Evolutionary conservation across 495 filamentous ascomycete species (phyloP).

Genomic region (Aspergillus bertholletiae): DNA sequence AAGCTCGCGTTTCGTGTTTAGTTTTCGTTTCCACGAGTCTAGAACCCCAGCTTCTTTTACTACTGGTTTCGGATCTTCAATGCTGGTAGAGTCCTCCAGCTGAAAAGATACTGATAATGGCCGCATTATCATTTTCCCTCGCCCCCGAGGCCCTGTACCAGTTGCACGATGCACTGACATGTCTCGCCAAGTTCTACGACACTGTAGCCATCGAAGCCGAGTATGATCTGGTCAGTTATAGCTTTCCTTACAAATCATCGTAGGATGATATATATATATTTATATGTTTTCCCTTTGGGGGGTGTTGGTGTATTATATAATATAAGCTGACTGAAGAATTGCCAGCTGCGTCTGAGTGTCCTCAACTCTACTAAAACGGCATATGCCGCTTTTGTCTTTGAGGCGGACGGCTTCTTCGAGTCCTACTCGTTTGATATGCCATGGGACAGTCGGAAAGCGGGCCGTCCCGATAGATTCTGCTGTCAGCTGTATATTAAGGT

Average conservation of each 20-base stretch:
- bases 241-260: too few species aligned
- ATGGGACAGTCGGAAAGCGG: conserved; percentile 14
- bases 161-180: conserved; percentile 80
- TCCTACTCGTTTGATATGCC: conserved; percentile 50
- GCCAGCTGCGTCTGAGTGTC: conserved; percentile 72
- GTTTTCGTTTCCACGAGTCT: too few species aligned
- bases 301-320: too few species aligned
- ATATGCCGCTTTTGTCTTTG: conserved; percentile 78
- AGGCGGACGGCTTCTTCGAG: conserved; percentile 74
- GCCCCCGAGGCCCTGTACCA: conserved; percentile 67
- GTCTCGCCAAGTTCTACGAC: conserved; percentile 90
- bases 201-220: conserved; percentile 82
- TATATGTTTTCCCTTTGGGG: too few species aligned
- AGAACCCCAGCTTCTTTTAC: too few species aligned
- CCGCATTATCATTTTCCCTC: conserved; percentile 66
- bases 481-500: conserved; percentile 71
- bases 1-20: conserved; percentile 17
- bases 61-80: too few species aligned
- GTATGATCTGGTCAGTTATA: conserved; percentile 57
- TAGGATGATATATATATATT: too few species aligned
- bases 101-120: too few species aligned
- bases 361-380: conserved; percentile 93
- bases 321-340: conserved; percentile 3
- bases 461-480: conserved; percentile 56
- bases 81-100: too few species aligned